Base-by-base conservation (phyloP, 495 filamentous ascomycete genomes). In the Podospora pseudoanserina region DNA sequence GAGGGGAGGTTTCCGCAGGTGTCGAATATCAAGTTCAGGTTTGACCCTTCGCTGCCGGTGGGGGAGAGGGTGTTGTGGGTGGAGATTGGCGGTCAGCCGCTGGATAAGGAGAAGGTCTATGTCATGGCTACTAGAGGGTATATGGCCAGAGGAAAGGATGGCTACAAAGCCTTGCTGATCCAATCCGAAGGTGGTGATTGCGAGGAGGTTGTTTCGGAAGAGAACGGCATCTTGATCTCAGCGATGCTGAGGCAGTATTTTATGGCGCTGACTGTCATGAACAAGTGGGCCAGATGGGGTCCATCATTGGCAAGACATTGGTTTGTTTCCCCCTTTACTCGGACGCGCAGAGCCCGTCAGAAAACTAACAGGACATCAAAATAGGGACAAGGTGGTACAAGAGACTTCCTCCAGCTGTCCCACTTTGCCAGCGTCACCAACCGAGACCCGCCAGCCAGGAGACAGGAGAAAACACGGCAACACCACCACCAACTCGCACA, bases 161-260 rank as follows among this genome's bases (percentile, higher is more conserved):
- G 93, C 0, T 97, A 90, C 73, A 79, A 82, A 0, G 90, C 89
- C 23, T 83, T 97, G 9, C 83, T 93, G 9, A 82, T 90, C 0
- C 72, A 89, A 64, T 82, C 86, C 1, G 89, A 90, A 70, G 91
- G 91, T 26, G 93, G 92, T 9, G 76, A 83, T 15, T 90, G 89
- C 2, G 89, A 92, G 71, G 91, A 92, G 73, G 72, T 96, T 19
- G 88, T 97, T 20, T 86, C 84, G 28, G 93, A 96, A 68, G 93
- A 97, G 73, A 92, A 90, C 66, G 93, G 93, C 7, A 86, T 96
- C 4, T 77, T 97, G 30, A 92, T 96, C 70, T 91, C 88, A 69
- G 92, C 88, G 67, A 88, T 97, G 67, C 81, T 97, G 26, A 87
- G 93, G 4, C 93, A 96, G 76, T 96, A 96, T 72, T 96, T 97